phyloP scores from a whole-genome alignment of 2,329 filamentous ascomycete species.

The Microsporum ferrugineum region DNA sequence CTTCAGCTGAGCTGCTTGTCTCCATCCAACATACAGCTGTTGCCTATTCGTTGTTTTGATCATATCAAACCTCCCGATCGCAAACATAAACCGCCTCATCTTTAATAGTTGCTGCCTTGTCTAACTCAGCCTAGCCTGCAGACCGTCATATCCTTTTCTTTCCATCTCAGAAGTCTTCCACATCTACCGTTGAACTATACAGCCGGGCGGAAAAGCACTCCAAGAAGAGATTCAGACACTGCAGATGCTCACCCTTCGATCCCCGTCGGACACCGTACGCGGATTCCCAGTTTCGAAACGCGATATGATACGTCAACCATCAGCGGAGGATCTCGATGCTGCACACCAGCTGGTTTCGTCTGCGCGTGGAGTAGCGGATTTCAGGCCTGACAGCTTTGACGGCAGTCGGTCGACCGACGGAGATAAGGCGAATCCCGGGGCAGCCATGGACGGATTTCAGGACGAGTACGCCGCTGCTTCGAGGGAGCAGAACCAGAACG shows the following conservation, averaged over 20 bases:
- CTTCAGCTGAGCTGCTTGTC: neutral
- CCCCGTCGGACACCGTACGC: neutral
- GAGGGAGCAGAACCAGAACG: neutral
- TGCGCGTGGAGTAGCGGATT: conserved; percentile 32
- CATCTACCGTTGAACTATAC: neutral
- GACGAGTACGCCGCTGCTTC: neutral
- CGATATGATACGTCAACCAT: conserved; percentile 29
- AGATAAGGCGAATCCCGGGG: conserved; percentile 14
- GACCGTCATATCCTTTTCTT: neutral
- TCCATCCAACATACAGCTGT: neutral
- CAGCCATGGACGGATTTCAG: conserved; percentile 8
- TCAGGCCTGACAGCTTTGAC: conserved; percentile 17
- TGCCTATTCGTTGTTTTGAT: neutral
- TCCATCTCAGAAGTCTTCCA: neutral
- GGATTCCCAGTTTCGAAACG: conserved; percentile 8
- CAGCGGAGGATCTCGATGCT: conserved; percentile 38
- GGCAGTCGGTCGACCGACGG: conserved; percentile 13
- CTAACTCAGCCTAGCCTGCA: neutral
- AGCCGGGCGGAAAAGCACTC: neutral
- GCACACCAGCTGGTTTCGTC: conserved; percentile 39
- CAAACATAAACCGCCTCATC: neutral
- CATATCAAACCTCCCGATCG: neutral
- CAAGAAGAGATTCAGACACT: neutral
- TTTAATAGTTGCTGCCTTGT: neutral
- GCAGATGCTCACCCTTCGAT: conserved; percentile 3